phyloP scores from a whole-genome alignment of 345 rosid species.

The Aquilaria sinensis region DNA sequence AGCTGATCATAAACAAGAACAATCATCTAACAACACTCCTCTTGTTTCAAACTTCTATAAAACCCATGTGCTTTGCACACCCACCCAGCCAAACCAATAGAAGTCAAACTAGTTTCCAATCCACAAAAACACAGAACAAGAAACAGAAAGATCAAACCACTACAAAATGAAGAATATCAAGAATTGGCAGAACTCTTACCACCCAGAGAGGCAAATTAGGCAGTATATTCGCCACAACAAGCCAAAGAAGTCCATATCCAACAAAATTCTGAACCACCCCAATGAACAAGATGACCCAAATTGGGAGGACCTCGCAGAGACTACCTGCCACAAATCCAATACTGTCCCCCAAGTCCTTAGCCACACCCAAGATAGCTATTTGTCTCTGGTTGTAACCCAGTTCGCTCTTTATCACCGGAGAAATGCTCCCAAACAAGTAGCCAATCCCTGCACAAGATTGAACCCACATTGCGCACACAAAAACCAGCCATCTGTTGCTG shows the following conservation, averaged over 20 bases:
- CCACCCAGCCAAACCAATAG: neutral
- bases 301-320: constrained; percentile 51
- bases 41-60: neutral
- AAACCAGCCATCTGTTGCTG: constrained; percentile 72
- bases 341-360: constrained; percentile 76
- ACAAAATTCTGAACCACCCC: constrained; percentile 55
- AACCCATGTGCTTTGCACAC: neutral
- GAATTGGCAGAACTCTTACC: constrained; percentile 37
- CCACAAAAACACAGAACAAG: neutral
- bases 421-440: constrained; percentile 79
- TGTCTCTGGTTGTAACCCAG: constrained; percentile 74
- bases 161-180: neutral
- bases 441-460: constrained; percentile 77
- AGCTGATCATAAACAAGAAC: too few species aligned
- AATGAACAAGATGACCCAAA: constrained; percentile 52
- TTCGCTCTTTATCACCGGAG: constrained; percentile 60
- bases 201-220: constrained; percentile 77
- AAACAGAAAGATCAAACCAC: neutral
- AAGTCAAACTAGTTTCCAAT: constrained; percentile 5
- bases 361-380: constrained; percentile 70
- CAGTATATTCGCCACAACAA: constrained; percentile 38
- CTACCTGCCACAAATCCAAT: constrained; percentile 61
- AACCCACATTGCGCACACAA: constrained; percentile 83
- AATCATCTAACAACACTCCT: too few species aligned
- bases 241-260: constrained; percentile 79